These are phyloP conservation scores for Plasmodium cynomolgi DNA, from an alignment of 169 alveolate species.

Conservation along the genomic window DNA sequence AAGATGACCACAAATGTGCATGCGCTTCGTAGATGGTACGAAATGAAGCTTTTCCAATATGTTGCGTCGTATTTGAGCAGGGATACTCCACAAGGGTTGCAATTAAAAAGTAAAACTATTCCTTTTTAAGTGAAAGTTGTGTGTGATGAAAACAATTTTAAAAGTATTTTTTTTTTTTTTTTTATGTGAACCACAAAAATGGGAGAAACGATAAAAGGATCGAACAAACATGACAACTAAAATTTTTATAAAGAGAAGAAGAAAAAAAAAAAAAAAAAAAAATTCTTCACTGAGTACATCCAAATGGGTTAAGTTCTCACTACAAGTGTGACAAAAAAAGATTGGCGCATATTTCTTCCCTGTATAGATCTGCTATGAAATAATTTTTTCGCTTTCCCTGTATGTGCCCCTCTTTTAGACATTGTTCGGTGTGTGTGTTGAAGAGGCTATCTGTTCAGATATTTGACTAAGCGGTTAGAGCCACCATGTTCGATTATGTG, in stretches of 20 bases:
- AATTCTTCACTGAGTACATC: background rate
- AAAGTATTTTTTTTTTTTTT: background rate
- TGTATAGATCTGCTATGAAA: background rate
- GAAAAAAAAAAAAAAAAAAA: background rate
- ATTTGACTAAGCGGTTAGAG: background rate
- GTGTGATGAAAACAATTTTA: conserved; percentile 1
- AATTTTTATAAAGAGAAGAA: background rate
- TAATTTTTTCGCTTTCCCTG: conserved; percentile 1
- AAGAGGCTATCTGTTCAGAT: background rate
- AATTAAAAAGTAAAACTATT: background rate
- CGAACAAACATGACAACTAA: background rate
- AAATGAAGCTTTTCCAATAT: background rate
- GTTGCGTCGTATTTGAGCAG: background rate
- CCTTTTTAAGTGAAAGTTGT: background rate
- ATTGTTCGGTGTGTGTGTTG: background rate
- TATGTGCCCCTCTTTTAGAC: background rate
- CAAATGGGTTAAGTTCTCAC: background rate
- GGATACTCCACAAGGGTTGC: background rate
- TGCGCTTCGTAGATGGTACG: background rate
- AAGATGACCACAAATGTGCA: background rate
- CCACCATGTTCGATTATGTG: background rate
- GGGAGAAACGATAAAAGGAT: background rate
- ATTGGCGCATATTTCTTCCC: background rate
- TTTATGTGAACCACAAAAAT: background rate
- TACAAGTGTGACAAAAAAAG: background rate